These are phyloP conservation scores for Peronospora farinosa DNA, from an alignment of 352 stramenopile species.

Conservation along the genomic window DNA sequence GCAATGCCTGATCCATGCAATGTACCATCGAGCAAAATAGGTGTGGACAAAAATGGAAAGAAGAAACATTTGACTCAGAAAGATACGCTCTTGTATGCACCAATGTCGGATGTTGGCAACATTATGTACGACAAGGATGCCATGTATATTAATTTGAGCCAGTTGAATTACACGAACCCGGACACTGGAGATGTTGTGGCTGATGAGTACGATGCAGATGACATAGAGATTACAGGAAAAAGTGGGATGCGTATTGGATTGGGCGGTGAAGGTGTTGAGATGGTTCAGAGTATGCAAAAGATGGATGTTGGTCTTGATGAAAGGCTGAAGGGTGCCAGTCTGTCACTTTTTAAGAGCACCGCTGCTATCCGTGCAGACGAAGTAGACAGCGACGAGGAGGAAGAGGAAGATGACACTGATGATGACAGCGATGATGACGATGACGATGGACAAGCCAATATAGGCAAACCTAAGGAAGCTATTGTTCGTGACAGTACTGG, in stretches of 20 bases:
- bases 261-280: constrained; percentile 83
- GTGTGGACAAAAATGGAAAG: constrained; percentile 45
- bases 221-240: constrained; percentile 5
- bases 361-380: constrained; percentile 78
- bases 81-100: constrained; percentile 87
- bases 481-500: constrained; percentile 64
- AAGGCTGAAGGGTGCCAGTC: constrained; percentile 87
- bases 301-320: constrained; percentile 90
- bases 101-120: constrained; percentile 93
- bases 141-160: constrained; percentile 97
- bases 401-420: constrained; percentile 39
- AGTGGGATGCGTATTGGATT: constrained; percentile 33
- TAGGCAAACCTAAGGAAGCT: constrained; percentile 59
- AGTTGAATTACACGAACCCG: constrained; percentile 93
- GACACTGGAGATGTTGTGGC: constrained; percentile 69
- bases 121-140: constrained; percentile 99
- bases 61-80: constrained; percentile 91
- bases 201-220: constrained; percentile 48
- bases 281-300: constrained; percentile 93
- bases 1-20: constrained; percentile 95
- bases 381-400: constrained; percentile 60
- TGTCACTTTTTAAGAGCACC: constrained; percentile 95
- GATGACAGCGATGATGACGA: constrained; percentile 53
- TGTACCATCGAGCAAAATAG: constrained; percentile 66
- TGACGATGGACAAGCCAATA: constrained; percentile 32